Conservation (phyloP, 139 green algal species). For the Micractinium sp. region DNA sequence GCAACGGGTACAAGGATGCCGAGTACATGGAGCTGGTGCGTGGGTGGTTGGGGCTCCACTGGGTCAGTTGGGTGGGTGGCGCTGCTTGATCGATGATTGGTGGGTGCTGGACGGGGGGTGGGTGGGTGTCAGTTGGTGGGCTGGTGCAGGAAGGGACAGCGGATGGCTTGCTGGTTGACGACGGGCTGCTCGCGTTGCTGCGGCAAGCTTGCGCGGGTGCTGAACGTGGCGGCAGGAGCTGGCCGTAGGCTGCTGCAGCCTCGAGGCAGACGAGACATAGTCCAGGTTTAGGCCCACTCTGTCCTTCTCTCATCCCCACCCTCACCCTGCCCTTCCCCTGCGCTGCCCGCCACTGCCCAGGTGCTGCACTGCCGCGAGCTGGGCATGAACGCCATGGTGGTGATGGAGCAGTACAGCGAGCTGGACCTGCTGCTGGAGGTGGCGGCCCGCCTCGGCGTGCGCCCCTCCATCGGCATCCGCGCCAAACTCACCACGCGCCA, state of each 20-base stretch:
- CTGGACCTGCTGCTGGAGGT: conserved; percentile 42
- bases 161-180: neutral
- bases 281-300: neutral
- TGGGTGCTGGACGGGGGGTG: neutral
- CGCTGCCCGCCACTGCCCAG: neutral
- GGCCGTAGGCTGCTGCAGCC: too few species aligned
- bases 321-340: neutral
- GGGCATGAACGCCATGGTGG: conserved; percentile 65
- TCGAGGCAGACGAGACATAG: neutral
- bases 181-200: neutral
- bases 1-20: conserved; percentile 79
- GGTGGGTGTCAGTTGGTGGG: neutral
- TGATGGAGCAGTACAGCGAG: conserved; percentile 72
- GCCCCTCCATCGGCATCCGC: conserved; percentile 65
- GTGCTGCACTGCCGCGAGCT: conserved; percentile 59
- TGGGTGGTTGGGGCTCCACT: too few species aligned
- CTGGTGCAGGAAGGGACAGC: neutral
- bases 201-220: too few species aligned
- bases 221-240: too few species aligned
- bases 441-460: conserved; percentile 22
- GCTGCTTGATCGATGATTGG: too few species aligned
- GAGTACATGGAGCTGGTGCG: conserved; percentile 71
- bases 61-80: too few species aligned
- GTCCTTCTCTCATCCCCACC: neutral
- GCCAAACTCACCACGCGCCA: conserved; percentile 69